Evolutionary conservation across 176 grass and related monocot species (phyloP).

Genomic region (Triticum aestivum): IWGSC_CS_RefSeq_v2.1 NC_057802.1:486872270-486872769

Average conservation of each 20-base stretch:
- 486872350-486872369: constrained; percentile 36
- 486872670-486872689: neutral
- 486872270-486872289: constrained; percentile 22
- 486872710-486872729: too few relatives aligned
- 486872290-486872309: neutral
- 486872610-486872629: neutral
- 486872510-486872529: constrained; percentile 10
- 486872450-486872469: neutral
- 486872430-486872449: neutral
- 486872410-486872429: neutral
- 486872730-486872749: too few relatives aligned
- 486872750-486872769: too few relatives aligned
- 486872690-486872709: too few relatives aligned
- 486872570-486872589: constrained; percentile 5
- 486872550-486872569: neutral
- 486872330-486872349: neutral
- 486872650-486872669: neutral
- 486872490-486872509: constrained; percentile 8
- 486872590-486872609: neutral
- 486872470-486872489: constrained; percentile 12
- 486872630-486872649: constrained; percentile 14
- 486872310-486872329: too few relatives aligned
- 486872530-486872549: neutral
- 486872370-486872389: constrained; percentile 4
- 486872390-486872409: neutral